Evolutionary conservation across 2,329 filamentous ascomycete species (phyloP), one percentile per base, ranked within the genome.

Genomic region (Emericellopsis cladophorae): DNA sequence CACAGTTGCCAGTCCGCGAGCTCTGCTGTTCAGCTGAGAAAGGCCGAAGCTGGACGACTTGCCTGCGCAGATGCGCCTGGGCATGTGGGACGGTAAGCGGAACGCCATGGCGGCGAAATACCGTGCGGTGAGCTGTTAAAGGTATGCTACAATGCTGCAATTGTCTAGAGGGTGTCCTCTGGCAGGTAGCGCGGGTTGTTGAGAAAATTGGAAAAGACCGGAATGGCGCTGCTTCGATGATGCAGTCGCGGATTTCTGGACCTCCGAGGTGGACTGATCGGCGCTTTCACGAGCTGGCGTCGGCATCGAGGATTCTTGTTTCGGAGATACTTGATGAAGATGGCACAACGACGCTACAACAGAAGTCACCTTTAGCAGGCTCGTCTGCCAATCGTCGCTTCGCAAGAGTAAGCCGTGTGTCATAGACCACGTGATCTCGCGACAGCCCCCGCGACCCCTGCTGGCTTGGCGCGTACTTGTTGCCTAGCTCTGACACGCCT

Each of bases 1-100:
- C 16, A 58, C 51, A 32, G 61, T 64, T 40, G 62, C 60, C 39
- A 66, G 48, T 26, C 53, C 44, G 52, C 40, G 61, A 54, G 37
- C 49, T 42, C 56, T 58, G 33, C 16, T 23, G n/a, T 26, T 24
- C 21, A 31, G 5, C 18, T 33, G 40, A 7, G 56, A 51, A 22
- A 56, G 42, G 42, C 47, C 45, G 43, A 59, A 42, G 26, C 51
- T 51, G 44, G 49, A 49, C n/a, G 52, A 47, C 23, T 48, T 40
- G 37, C 43, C 48, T 37, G 52, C 49, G 37, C 51, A 47, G 16
- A 56, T 42, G 37, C 51, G 47, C 43, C 46, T 51, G 34, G 48
- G 51, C 44, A 64, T 48, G 43, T 32, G 37, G 8, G 33, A 54
- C 51, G 18, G 57, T 54, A 44, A 49, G 46, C 53, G 54, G 35